phyloP scores from a whole-genome alignment of 139 green algal genomes.

The Medakamo hakoo region DNA sequence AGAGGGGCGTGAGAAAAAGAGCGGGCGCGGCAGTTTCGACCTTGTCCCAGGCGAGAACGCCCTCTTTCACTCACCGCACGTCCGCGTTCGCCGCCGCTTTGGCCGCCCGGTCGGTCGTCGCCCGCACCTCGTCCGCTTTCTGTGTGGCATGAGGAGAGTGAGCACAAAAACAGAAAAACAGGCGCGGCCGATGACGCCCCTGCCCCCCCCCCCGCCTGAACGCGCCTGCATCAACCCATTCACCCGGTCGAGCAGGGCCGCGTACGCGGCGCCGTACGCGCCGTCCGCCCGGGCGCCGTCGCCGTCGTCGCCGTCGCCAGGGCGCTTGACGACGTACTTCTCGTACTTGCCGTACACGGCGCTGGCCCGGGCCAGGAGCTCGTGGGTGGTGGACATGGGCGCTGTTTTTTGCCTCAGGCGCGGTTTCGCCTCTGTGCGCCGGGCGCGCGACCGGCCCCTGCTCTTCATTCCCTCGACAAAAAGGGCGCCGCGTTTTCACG shows the following conservation, averaged over 20 bases:
- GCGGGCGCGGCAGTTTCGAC: no score
- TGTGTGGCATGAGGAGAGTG: no score
- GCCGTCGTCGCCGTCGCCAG: conserved; percentile 11
- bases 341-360: conserved; percentile 22
- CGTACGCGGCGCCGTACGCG: conserved; percentile 37
- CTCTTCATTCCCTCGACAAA: no score
- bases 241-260: conserved; percentile 24
- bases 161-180: background rate
- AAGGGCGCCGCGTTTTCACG: no score
- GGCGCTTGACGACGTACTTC: conserved; percentile 34
- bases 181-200: conserved; percentile 12
- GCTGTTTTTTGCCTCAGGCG: conserved; percentile 3
- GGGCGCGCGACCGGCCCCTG: no score
- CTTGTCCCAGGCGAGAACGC: background rate
- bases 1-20: no score
- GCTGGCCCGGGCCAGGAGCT: background rate
- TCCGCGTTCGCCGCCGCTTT: background rate
- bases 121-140: background rate
- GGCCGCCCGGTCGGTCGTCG: background rate
- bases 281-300: no score
- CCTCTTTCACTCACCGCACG: background rate
- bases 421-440: background rate
- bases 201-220: no score
- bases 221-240: conserved; percentile 27
- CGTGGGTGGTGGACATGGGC: conserved; percentile 11